Conservation (phyloP, 148 eudicot genomes). For the Linanthus parryae region DNA sequence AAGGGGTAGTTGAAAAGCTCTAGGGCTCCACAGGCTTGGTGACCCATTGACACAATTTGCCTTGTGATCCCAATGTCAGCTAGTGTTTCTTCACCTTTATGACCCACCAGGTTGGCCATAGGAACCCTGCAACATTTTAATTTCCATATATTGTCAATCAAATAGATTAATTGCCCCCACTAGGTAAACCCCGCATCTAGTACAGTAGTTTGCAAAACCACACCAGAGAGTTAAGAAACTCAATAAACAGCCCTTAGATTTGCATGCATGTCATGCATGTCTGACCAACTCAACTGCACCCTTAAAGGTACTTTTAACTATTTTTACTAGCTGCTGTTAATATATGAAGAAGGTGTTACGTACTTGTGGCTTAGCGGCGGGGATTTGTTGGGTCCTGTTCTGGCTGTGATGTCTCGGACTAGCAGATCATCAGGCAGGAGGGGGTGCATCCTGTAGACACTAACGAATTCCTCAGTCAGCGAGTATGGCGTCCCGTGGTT, state of each 20-base stretch:
- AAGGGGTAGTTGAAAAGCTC: constrained; percentile 39
- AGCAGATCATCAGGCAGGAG: constrained; percentile 29
- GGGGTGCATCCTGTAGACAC: constrained; percentile 42
- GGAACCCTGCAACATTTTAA: constrained; percentile 18
- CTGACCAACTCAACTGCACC: no score
- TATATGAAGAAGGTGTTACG: neutral
- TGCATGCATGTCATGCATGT: no score
- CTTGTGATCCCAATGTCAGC: constrained; percentile 23
- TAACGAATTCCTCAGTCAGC: constrained; percentile 39
- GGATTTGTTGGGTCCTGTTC: constrained; percentile 32
- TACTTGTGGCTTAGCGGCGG: constrained; percentile 23
- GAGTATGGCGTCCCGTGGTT: constrained; percentile 40
- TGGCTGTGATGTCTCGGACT: constrained; percentile 19
- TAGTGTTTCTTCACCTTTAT: constrained; percentile 17
- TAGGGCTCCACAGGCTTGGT: constrained; percentile 41
- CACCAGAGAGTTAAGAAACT: no score
- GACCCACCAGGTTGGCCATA: constrained; percentile 23
- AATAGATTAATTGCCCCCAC: no score
- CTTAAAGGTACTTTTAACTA: no score
- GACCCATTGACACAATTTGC: constrained; percentile 40
- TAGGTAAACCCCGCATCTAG: no score
- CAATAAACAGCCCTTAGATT: no score
- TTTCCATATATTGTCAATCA: neutral
- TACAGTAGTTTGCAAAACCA: no score
- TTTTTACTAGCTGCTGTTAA: no score